Conservation (phyloP, 73 alveolate genomes). For the Paramecium octaurelia region DNA sequence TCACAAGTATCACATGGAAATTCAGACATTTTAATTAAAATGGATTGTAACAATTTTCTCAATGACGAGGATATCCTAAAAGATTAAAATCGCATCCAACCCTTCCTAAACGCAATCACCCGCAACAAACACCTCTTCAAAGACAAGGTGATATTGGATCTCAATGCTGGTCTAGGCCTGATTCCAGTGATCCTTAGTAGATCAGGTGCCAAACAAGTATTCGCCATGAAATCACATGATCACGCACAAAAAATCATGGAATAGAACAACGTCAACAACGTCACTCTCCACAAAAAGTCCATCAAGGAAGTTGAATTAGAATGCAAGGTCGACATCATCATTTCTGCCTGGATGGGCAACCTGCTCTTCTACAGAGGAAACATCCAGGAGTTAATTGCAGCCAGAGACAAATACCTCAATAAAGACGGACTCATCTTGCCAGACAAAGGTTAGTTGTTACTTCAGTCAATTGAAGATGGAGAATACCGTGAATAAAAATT, state of each 20-base stretch:
- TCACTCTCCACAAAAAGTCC: constrained; percentile 74
- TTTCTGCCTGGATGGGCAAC: constrained; percentile 90
- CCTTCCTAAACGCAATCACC: constrained; percentile 80
- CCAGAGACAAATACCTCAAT: constrained; percentile 86
- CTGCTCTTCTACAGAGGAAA: constrained; percentile 76
- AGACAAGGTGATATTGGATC: constrained; percentile 81
- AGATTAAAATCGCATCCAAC: constrained; percentile 72
- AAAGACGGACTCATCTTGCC: constrained; percentile 87
- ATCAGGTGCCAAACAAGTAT: constrained; percentile 90
- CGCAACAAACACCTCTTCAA: constrained; percentile 76
- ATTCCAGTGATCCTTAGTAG: constrained; percentile 77
- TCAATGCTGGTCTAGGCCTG: constrained; percentile 86
- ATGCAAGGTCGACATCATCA: constrained; percentile 83
- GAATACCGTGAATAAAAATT: constrained; percentile 70
- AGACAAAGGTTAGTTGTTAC: constrained; percentile 73
- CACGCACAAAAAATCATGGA: constrained; percentile 74
- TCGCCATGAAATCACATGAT: constrained; percentile 81
- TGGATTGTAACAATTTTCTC: neutral
- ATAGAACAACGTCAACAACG: constrained; percentile 69
- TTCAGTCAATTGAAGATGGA: constrained; percentile 82
- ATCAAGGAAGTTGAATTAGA: constrained; percentile 79
- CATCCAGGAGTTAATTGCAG: constrained; percentile 82
- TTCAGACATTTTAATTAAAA: neutral
- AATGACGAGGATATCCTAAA: constrained; percentile 80
- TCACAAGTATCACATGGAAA: constrained; percentile 68